Evolutionary conservation across 768 basidiomycete species (phyloP), one percentile per base, ranked within the genome.

Genomic region (Amanita subjunquillea): DNA sequence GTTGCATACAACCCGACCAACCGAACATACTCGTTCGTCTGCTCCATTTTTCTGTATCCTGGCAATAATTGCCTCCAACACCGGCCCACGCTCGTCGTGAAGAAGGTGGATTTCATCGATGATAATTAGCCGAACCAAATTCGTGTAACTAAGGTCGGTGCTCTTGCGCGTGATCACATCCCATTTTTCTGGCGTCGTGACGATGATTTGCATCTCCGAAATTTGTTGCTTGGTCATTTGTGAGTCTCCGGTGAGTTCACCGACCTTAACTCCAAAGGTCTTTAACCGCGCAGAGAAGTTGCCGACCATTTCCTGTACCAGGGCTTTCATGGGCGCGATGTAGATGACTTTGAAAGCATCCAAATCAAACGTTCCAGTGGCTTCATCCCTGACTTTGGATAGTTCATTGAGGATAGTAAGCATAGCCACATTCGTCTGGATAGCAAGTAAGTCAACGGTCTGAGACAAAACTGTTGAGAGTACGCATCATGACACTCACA

Each of bases 171-270:
- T 98, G 65, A 99, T 95, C 62, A 99, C 96, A 59, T 99, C 95
- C 91, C 92, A 99, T 66, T 99, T 98, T 71, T 99, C 96, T 0
- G 95, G 96, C 0, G 96, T 98, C 0, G 94, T 96, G 56, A 98
- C 93, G 66, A 98, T 97, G 62, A 99, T 91, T 63, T 98, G 94
- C 0, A 95, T 96, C 62, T 94, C 93, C 7, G 92, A 71, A 50
- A 98, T 97, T 67, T 98, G 95, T 56, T 90, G 85, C 66, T 98
- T 99, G 50, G 94, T 99, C 80, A 98, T 89, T 74, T 97, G 94
- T 25, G 91, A 80, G 66, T 99, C 96, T 23, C 96, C 96, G 1
- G 96, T 99, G 51, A 99, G 77, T 67, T 99, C 96, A 27, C 90
- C 91, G 44, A 99, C 88, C 55, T 82, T 86, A 69, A 99, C 76